Evolutionary conservation across 2,329 filamentous ascomycete species (phyloP).

Genomic region (Aspergillus jensenii): DNA sequence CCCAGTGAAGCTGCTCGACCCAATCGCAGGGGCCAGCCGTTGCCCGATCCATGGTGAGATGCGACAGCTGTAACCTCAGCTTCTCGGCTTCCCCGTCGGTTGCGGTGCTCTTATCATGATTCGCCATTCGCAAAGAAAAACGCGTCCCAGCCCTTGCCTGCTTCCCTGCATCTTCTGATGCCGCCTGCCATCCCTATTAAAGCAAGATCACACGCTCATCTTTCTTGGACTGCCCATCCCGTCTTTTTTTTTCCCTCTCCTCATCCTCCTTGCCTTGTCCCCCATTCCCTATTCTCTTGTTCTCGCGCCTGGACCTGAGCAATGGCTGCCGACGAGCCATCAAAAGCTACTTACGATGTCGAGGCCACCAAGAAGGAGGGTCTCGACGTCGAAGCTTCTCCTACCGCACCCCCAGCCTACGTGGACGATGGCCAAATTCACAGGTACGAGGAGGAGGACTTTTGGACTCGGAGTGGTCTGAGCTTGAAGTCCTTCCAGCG

Average conservation of each 20-base stretch:
- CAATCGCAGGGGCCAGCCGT: constrained; percentile 3
- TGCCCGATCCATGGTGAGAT: constrained; percentile 13
- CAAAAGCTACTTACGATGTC: no score
- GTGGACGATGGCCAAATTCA: constrained; percentile 6
- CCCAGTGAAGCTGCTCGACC: background rate
- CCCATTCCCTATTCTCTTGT: background rate
- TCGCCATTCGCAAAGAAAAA: background rate
- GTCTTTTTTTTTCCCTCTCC: background rate
- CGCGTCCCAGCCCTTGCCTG: background rate
- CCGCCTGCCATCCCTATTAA: constrained; percentile 4
- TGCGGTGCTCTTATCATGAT: constrained; percentile 4
- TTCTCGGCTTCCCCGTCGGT: constrained; percentile 9
- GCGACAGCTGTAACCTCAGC: constrained; percentile 15
- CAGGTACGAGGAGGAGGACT: constrained; percentile 16
- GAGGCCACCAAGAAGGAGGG: constrained; percentile 1
- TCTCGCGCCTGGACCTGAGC: background rate
- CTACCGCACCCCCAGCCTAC: constrained; percentile 10
- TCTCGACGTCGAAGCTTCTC: constrained; percentile 1
- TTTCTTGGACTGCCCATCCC: background rate
- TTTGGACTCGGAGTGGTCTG: constrained; percentile 26
- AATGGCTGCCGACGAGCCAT: constrained; percentile 10
- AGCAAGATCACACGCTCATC: constrained; percentile 4
- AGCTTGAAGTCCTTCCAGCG: constrained; percentile 23
- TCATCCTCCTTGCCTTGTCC: background rate
- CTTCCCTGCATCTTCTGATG: background rate